Percentiles rank a stretch among this genome's conserved stretches.
Conservation (phyloP, 345 rosid species). For the Viola odorata region DNA sequence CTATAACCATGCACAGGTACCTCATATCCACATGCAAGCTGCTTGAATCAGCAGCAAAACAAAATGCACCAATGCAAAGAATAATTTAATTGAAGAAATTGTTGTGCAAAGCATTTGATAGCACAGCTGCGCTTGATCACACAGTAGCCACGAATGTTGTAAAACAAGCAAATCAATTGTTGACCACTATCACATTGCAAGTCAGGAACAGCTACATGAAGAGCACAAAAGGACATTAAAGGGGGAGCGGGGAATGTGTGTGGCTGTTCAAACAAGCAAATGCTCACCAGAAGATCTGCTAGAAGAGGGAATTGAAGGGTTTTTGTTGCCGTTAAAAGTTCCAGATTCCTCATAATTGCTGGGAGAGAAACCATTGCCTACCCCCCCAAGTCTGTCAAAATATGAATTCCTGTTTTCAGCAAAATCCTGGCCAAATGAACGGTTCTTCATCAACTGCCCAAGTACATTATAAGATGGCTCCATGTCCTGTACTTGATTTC, state of each 20-base stretch:
- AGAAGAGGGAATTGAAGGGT: slow-evolving; percentile 32
- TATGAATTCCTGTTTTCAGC: slow-evolving; percentile 34
- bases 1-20: neutral
- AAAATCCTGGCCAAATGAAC: slow-evolving; percentile 34
- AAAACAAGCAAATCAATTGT: no score
- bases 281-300: slow-evolving; percentile 58
- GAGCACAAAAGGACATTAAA: neutral
- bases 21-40: no score
- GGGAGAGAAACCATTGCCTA: slow-evolving; percentile 43
- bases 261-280: neutral
- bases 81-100: neutral
- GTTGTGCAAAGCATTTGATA: no score
- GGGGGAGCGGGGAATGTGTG: neutral
- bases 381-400: slow-evolving; percentile 38
- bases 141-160: no score
- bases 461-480: slow-evolving; percentile 28
- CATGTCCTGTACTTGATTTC: slow-evolving; percentile 32
- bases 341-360: slow-evolving; percentile 45
- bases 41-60: neutral
- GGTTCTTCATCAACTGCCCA: slow-evolving; percentile 38
- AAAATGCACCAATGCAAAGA: neutral
- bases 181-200: neutral
- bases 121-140: no score
- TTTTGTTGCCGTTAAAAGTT: slow-evolving; percentile 16
- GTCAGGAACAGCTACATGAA: neutral